A percentile compares a stretch with the other conserved stretches of the same genome.
Evolutionary conservation across 2,329 filamentous ascomycete genomes (phyloP).

Genomic region (Penicillium verrucosum): DNA sequence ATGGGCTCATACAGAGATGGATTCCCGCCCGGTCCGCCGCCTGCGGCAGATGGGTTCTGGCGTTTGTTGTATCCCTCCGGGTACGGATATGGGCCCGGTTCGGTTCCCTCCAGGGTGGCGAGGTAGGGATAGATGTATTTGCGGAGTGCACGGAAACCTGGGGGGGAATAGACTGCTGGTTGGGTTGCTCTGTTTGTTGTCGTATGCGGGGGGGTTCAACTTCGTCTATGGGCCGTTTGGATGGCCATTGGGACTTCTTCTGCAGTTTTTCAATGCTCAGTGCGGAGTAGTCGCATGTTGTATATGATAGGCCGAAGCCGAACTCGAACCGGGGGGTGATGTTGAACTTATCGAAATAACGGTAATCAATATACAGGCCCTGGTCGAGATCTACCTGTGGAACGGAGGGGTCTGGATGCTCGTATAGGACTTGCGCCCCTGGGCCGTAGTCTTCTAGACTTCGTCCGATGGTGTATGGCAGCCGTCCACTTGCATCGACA

Average conservation of each 20-base stretch:
- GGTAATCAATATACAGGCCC: conserved; percentile 84
- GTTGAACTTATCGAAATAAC: conserved; percentile 74
- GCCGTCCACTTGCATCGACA: conserved; percentile 72
- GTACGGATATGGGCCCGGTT: conserved; percentile 47
- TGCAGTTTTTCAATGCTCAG: conserved; percentile 49
- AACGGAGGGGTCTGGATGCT: conserved; percentile 60
- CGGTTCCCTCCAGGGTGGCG: conserved; percentile 48
- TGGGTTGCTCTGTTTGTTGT: conserved; percentile 53
- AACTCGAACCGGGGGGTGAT: conserved; percentile 80
- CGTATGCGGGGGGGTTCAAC: conserved; percentile 56
- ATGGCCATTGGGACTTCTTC: conserved; percentile 49
- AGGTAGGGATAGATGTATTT: conserved; percentile 76
- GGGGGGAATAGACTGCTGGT: conserved; percentile 59
- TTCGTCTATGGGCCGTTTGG: conserved; percentile 39
- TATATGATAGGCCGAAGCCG: conserved; percentile 81
- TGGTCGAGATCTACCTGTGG: conserved; percentile 83
- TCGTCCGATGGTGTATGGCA: conserved; percentile 85
- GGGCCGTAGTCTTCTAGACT: conserved; percentile 72
- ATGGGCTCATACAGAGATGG: conserved; percentile 52
- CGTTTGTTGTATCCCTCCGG: conserved; percentile 54
- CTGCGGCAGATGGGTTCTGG: conserved; percentile 58
- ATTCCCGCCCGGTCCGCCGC: conserved; percentile 57
- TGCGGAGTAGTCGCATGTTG: conserved; percentile 63
- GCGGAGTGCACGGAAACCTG: conserved; percentile 57
- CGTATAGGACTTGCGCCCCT: conserved; percentile 65